Evolutionary conservation across 176 grass and related monocot genomes (phyloP), one percentile per base, ranked within the genome.

Genomic region (Zoysia japonica): DNA sequence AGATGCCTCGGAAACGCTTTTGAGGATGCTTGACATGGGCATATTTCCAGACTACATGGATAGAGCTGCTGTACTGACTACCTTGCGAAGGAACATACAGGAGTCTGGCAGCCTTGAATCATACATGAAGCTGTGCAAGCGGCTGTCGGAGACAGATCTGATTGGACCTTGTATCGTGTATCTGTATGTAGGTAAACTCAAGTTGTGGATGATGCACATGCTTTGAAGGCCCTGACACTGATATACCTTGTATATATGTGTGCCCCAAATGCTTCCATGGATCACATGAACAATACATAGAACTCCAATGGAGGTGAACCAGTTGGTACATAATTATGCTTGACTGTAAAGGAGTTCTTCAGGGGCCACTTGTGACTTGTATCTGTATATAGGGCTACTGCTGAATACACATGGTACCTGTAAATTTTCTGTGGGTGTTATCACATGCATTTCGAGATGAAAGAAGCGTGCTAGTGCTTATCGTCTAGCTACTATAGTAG

Each of bases 161-260:
- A 88, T 94, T 19, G 95, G 87, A 11, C 88, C 95, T 1, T 98
- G 92, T 42, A 71, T 92, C 50, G 28, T 98, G n/a, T 98, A 94
- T 87, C 72, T 98, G 49, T 90, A 98, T 38, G 83, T 98, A 84
- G 74, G 75, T 38, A 90, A 92, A 79, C 87, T 86, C 75, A 98
- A 92, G 77, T 82, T 92, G 51, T 98, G 95, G 95, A 90, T 98
- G 84, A 79, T 87, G 36, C 93, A 88, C 81, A 94, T 94, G 92
- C 85, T 98, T 69, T 97, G 85, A 91, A 68, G 47, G 68, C 43
- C 64, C 75, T 45, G 61, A 45, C 11, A 35, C 2, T 82, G 61
- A 51, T 72, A 61, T 45, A 75, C 51, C 11, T 84, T 70, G 54
- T 82, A 69, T 66, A 64, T 89, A n/a, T 77, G 74, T 83, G 76